Evolutionary conservation across 2,329 filamentous ascomycete species (phyloP).

Genomic region (Ophiosphaerella narmari): DNA sequence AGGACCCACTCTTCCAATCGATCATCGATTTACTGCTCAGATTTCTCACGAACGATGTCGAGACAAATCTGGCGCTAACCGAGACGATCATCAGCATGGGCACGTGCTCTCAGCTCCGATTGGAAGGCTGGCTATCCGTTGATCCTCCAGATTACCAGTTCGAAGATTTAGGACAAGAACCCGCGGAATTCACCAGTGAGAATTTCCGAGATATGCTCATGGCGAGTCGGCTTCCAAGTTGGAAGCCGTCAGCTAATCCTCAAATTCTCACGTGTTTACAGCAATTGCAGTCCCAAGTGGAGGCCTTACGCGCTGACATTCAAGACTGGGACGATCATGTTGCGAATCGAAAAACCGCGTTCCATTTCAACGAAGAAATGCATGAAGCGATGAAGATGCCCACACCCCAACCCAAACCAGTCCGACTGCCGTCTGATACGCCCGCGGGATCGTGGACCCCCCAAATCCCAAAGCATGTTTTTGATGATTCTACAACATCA

Average conservation of each 20-base stretch:
- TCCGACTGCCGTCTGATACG: slow-evolving; percentile 31
- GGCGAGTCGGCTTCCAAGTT: slow-evolving; percentile 44
- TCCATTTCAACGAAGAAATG: slow-evolving; percentile 53
- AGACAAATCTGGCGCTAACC: slow-evolving; percentile 87
- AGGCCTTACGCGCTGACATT: slow-evolving; percentile 49
- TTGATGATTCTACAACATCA: slow-evolving; percentile 35
- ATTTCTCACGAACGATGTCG: slow-evolving; percentile 89
- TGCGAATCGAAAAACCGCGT: slow-evolving; percentile 54
- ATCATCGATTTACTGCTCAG: slow-evolving; percentile 67
- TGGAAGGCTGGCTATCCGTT: slow-evolving; percentile 89
- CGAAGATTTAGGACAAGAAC: slow-evolving; percentile 25
- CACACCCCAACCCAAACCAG: slow-evolving; percentile 31
- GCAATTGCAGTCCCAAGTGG: slow-evolving; percentile 49
- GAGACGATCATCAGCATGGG: slow-evolving; percentile 81
- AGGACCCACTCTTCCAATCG: slow-evolving; percentile 61
- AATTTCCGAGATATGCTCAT: slow-evolving; percentile 38
- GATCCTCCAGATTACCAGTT: slow-evolving; percentile 60
- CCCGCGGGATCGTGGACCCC: slow-evolving; percentile 41
- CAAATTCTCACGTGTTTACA: slow-evolving; percentile 50
- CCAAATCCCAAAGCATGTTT: slow-evolving; percentile 43
- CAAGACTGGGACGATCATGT: slow-evolving; percentile 55
- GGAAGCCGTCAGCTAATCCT: slow-evolving; percentile 44
- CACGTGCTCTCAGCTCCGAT: slow-evolving; percentile 79
- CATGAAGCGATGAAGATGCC: slow-evolving; percentile 45
- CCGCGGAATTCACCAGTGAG: slow-evolving; percentile 33